Conservation (phyloP, 805 yeast genomes). For the Cyberlindnera subsufficiens region DNA sequence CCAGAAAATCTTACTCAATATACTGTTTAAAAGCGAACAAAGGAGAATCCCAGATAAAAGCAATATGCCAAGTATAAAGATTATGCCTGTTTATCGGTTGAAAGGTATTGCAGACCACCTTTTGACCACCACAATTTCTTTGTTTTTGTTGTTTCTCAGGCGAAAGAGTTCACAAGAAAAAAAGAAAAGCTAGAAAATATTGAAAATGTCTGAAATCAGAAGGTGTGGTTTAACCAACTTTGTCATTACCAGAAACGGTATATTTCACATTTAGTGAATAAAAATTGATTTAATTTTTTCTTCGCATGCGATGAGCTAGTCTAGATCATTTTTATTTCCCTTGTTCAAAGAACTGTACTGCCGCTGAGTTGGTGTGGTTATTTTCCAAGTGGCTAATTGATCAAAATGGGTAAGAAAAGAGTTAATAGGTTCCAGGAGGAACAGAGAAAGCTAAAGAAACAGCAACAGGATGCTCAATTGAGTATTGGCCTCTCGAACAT, state of each 20-base stretch:
- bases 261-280: not conserved
- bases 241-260: not conserved
- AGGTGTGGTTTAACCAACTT: not conserved
- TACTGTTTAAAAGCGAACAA: not conserved
- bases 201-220: not conserved
- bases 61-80: too few species aligned
- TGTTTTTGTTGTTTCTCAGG: not conserved
- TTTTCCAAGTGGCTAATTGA: too few species aligned
- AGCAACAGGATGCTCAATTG: constrained; percentile 18
- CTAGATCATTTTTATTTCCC: too few species aligned
- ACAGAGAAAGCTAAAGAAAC: constrained; percentile 20
- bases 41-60: not conserved
- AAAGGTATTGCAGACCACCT: too few species aligned
- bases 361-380: not conserved
- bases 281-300: not conserved
- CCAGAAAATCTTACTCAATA: not conserved
- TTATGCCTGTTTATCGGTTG: too few species aligned
- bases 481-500: constrained; percentile 20
- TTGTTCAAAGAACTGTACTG: not conserved
- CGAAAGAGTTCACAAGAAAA: not conserved
- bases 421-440: constrained; percentile 29
- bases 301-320: not conserved
- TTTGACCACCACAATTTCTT: too few species aligned
- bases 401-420: constrained; percentile 32
- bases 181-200: not conserved